phyloP scores from a whole-genome alignment of 371 early-diverging fungal species.

The Apophysomyces variabilis region DNA sequence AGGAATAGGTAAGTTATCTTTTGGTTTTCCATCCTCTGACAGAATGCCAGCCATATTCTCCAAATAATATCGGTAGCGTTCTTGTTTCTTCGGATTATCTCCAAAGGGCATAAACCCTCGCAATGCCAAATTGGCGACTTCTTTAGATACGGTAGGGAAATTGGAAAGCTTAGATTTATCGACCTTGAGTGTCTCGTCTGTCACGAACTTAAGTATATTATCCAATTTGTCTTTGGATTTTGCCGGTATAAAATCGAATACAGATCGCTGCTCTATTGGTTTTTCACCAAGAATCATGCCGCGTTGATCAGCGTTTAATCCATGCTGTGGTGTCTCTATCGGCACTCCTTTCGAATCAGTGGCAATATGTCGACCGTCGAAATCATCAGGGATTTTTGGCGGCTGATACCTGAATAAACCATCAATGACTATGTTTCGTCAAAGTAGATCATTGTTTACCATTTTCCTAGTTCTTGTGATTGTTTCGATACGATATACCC shows the following conservation, averaged over 20 bases:
- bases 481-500: conserved; percentile 59
- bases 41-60: conserved; percentile 66
- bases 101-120: conserved; percentile 89
- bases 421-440: background rate
- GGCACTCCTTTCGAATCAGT: background rate
- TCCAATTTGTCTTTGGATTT: conserved; percentile 73
- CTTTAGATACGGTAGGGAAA: conserved; percentile 65
- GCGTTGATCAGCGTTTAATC: conserved; percentile 67
- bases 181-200: conserved; percentile 24
- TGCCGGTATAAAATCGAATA: conserved; percentile 75
- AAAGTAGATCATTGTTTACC: conserved; percentile 34
- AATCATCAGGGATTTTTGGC: conserved; percentile 62
- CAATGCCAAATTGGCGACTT: conserved; percentile 73
- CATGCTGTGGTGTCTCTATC: conserved; percentile 22
- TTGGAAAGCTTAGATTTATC: conserved; percentile 40
- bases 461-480: conserved; percentile 51
- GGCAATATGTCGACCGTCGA: conserved; percentile 49
- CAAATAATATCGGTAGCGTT: conserved; percentile 75
- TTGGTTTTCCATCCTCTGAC: conserved; percentile 35
- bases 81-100: conserved; percentile 74
- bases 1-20: conserved; percentile 41
- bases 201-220: conserved; percentile 46
- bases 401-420: conserved; percentile 48
- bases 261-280: conserved; percentile 71
- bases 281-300: conserved; percentile 74